These are phyloP conservation scores for Moringa oleifera DNA, from an alignment of 345 rosid genomes.

Conservation along the genomic window DNA sequence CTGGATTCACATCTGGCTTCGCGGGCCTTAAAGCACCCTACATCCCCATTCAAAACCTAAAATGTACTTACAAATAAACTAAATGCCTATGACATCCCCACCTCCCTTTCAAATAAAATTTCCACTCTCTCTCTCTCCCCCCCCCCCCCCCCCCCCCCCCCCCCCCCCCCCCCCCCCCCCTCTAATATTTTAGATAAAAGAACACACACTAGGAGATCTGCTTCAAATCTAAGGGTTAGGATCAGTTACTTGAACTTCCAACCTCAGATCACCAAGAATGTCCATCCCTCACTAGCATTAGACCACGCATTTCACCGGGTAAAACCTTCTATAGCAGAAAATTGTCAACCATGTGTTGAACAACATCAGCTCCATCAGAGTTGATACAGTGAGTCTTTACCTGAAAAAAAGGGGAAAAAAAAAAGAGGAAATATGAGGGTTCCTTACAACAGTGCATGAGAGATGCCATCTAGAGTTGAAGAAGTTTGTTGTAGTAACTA, in stretches of 20 bases:
- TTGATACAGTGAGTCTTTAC: conserved; percentile 48
- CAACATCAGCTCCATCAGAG: conserved; percentile 76
- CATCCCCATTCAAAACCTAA: no score
- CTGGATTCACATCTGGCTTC: no score
- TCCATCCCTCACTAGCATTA: conserved; percentile 1
- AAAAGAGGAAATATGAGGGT: not conserved
- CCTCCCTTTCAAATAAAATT: no score
- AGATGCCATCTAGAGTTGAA: not conserved
- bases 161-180: no score
- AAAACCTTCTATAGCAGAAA: conserved; percentile 31
- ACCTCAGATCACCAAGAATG: not conserved
- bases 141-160: no score
- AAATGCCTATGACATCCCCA: no score
- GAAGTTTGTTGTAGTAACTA: not conserved
- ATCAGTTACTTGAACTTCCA: not conserved
- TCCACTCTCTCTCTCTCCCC: no score
- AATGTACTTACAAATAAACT: no score
- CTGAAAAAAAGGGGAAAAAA: conserved; percentile 44
- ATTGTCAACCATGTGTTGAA: conserved; percentile 77
- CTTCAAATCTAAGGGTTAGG: not conserved
- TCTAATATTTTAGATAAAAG: no score
- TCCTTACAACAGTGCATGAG: conserved; percentile 1
- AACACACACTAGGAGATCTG: not conserved
- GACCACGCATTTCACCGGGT: not conserved
- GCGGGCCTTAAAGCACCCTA: no score